Conservation (phyloP, 108 stramenopile species). For the Cyclostephanos tholiformis region DNA sequence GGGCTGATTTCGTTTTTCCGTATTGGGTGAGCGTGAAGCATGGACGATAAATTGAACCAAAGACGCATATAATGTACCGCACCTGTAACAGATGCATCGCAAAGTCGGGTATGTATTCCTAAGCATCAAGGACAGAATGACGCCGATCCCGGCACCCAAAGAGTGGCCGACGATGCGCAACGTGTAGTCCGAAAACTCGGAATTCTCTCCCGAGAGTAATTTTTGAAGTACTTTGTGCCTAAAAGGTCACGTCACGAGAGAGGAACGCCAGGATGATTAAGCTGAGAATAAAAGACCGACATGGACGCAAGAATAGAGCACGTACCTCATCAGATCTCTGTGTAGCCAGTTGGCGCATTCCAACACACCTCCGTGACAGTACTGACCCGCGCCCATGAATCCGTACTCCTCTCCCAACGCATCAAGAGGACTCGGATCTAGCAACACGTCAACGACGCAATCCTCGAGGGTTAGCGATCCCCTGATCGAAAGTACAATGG, state of each 20-base stretch:
- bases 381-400: slow-evolving; percentile 82
- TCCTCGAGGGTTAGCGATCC: slow-evolving; percentile 96
- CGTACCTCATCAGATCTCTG: slow-evolving; percentile 71
- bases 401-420: slow-evolving; percentile 77
- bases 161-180: slow-evolving; percentile 92
- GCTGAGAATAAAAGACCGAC: not conserved
- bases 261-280: slow-evolving; percentile 5
- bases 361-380: slow-evolving; percentile 88
- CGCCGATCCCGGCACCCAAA: slow-evolving; percentile 92
- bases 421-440: slow-evolving; percentile 84
- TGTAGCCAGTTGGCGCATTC: slow-evolving; percentile 79
- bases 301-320: not conserved
- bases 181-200: slow-evolving; percentile 68
- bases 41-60: not conserved
- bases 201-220: slow-evolving; percentile 59
- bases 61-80: not conserved
- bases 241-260: slow-evolving; percentile 3
- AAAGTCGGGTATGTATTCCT: slow-evolving; percentile 71
- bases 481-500: slow-evolving; percentile 90
- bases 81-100: slow-evolving; percentile 71
- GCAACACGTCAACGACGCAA: slow-evolving; percentile 89
- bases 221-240: slow-evolving; percentile 67
- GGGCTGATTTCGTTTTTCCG: slow-evolving; percentile 47
- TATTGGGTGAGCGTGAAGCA: not conserved
- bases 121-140: slow-evolving; percentile 87